Conservation (phyloP, 1,139 yeast genomes). For the Candida labiduridarum region DNA sequence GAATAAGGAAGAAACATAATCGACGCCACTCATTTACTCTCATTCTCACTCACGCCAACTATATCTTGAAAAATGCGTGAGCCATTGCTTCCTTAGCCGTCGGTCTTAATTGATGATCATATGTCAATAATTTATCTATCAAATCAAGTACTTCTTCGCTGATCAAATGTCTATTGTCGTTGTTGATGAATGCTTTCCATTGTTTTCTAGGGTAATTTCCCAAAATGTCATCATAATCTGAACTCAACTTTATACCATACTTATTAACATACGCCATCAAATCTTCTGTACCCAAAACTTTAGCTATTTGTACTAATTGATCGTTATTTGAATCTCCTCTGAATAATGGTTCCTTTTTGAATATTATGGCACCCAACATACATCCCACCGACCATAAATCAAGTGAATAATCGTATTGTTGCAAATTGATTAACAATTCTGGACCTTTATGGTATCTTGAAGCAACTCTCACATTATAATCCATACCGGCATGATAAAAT, state of each 20-base stretch:
- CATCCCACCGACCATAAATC: conserved; percentile 87
- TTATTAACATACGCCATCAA: conserved; percentile 60
- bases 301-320: conserved; percentile 77
- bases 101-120: conserved; percentile 73
- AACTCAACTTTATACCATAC: conserved; percentile 61
- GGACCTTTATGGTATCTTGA: conserved; percentile 84
- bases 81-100: conserved; percentile 77
- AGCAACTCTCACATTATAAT: conserved; percentile 80
- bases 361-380: conserved; percentile 74
- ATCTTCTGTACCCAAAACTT: conserved; percentile 74
- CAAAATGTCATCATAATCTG: conserved; percentile 67
- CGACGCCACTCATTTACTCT: not conserved
- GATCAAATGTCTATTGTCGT: conserved; percentile 54
- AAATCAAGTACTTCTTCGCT: conserved; percentile 66
- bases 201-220: conserved; percentile 70
- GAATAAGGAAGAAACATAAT: not conserved
- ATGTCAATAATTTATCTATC: conserved; percentile 64
- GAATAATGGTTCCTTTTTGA: conserved; percentile 77
- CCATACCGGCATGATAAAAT: conserved; percentile 77
- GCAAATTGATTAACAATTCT: conserved; percentile 70
- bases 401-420: conserved; percentile 75
- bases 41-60: conserved; percentile 1
- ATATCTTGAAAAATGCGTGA: conserved; percentile 54
- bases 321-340: conserved; percentile 80
- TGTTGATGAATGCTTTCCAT: conserved; percentile 62